Evolutionary conservation across 768 basidiomycete genomes (phyloP), one percentile per base, ranked within the genome.

Genomic region (Clathrus columnatus): DNA sequence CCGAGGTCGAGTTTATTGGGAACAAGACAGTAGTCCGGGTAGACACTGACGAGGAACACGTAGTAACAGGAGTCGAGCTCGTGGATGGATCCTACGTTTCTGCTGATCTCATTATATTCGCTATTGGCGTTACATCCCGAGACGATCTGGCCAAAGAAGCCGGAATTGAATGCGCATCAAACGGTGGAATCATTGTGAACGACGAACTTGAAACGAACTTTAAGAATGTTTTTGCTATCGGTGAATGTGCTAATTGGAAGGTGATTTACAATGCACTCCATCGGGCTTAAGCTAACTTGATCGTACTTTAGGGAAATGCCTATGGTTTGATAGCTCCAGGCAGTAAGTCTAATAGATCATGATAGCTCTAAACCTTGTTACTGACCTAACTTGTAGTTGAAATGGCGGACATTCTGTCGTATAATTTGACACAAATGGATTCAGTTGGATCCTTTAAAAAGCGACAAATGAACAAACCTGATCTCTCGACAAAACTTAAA

Each of bases 281-380:
- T 51, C 36, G 36, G 7, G 10, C 11, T 36, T 36, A n/a, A 36
- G 14, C n/a, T 36, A n/a, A 8, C 10, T 36, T n/a, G 11, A 2
- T 36, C 2, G 16, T 2, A 36, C 14, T 51, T 5, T 30, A 51
- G 51, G 77, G 74, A 2, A 79, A 84, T 41, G 80, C 76, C n/a
- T 87, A 84, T 61, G 86, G 86, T 2, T 70, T 89, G 8, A 85
- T 87, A 61, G 84, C 78, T 2, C 86, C 85, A n/a, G 84, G 85
- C 41, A 74, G 75, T 73, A 59, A 61, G 63, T 63, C 17, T 16
- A 32, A 51, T 20, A 41, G 11, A 27, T 30, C 44, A 32, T 17
- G 28, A 32, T 47, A 42, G 17, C 28, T 62, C 18, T 61, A 60
- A 30, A 28, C 48, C 24, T 42, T 21, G 36, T 45, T 26, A 26